These are phyloP conservation scores for Tetradesmus obliquus DNA, from an alignment of 139 green algal species.

Conservation along the genomic window DNA sequence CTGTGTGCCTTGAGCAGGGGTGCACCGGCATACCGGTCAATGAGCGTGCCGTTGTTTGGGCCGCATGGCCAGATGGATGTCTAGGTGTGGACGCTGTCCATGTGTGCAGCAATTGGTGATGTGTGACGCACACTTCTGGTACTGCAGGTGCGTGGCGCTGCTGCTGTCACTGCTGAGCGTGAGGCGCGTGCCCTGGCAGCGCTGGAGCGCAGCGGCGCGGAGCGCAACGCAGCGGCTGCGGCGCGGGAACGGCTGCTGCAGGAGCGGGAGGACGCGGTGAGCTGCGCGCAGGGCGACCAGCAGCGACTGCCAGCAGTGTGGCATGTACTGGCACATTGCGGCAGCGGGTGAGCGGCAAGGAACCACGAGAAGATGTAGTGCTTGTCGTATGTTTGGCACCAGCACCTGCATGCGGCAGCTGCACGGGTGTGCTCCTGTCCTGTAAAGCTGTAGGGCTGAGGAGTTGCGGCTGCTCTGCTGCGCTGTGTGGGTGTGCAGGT, in stretches of 20 bases:
- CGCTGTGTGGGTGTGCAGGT: conserved; percentile 6
- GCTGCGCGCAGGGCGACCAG: not conserved
- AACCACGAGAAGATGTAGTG: not conserved
- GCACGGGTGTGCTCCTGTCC: not conserved
- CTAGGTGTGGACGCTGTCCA: too few relatives aligned
- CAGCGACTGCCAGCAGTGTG: not conserved
- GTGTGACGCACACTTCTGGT: not conserved
- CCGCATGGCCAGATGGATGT: too few relatives aligned
- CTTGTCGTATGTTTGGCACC: too few relatives aligned
- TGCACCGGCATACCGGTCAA: too few relatives aligned
- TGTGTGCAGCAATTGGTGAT: not conserved
- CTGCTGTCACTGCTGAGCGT: conserved; percentile 32
- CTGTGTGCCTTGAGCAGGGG: not conserved
- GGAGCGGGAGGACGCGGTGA: conserved; percentile 43
- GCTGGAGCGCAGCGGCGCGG: conserved; percentile 33
- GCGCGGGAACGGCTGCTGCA: not conserved
- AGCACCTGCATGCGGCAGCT: not conserved
- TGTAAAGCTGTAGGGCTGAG: not conserved
- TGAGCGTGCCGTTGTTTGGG: too few relatives aligned
- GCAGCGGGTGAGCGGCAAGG: not conserved
- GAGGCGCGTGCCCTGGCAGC: conserved; percentile 43
- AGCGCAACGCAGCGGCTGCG: conserved; percentile 6
- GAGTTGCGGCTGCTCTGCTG: not conserved
- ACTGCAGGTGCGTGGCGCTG: conserved; percentile 37
- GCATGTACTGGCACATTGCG: not conserved